Evolutionary conservation across 2,329 filamentous ascomycete genomes (phyloP), one percentile per base, ranked within the genome.

Genomic region (Pseudopyricularia cyperi): DNA sequence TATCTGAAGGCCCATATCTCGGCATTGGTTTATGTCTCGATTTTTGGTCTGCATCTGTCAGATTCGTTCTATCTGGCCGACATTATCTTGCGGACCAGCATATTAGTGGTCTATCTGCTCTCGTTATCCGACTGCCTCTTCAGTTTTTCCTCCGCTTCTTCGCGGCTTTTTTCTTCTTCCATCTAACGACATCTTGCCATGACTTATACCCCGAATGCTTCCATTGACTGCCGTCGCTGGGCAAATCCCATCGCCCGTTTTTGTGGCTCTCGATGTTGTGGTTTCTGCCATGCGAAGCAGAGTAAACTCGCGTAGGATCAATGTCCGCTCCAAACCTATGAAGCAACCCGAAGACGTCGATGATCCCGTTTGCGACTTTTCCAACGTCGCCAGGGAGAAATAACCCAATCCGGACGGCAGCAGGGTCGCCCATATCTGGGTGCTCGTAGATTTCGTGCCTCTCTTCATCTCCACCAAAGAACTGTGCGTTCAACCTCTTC

Each of bases 401-500:
- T 15, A 34, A 34, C 7, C 33, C 33, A 15, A 34, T 15, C 7
- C 33, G 33, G 8, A 34, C 33, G 33, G 8, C 33, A 34, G 33
- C 33, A 34, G 15, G 33, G 33, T 34, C 33, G 8, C 33, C 33
- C 33, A 34, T 34, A 34, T 34, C 33, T 8, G 33, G 33, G 15
- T 34, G 33, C 15, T 34, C 33, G 33, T 34, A 34, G 33, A 34
- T 34, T n/a, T n/a, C n/a, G n/a, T n/a, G n/a, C n/a, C n/a, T n/a
- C n/a, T 34, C n/a, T n/a, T n/a, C n/a, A n/a, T n/a, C n/a, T n/a
- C n/a, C n/a, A n/a, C n/a, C n/a, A 46, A 12, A 47, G 32, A 22
- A 32, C 26, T n/a, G 24, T 28, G 42, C 51, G 53, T 37, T 57
- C 52, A 48, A 51, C 53, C 37, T 53, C 44, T 17, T 51, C 33